These are phyloP conservation scores for Pueraria montana DNA, from an alignment of 306 rosid genomes.

Conservation along the genomic window DNA sequence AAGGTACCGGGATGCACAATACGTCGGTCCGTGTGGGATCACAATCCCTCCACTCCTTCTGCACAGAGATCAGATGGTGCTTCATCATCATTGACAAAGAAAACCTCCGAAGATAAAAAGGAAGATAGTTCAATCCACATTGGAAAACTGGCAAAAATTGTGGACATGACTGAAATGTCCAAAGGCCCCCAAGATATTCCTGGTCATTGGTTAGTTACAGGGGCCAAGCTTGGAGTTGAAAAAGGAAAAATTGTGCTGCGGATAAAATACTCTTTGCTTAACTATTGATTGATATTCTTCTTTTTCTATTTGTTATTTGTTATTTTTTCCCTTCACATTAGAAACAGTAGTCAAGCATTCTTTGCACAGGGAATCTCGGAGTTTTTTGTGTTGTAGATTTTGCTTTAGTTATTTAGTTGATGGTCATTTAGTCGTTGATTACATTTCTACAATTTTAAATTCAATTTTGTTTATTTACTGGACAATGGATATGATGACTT, in stretches of 20 bases:
- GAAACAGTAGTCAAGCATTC: slow-evolving; percentile 81
- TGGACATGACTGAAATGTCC: slow-evolving; percentile 93
- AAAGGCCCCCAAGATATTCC: slow-evolving; percentile 98
- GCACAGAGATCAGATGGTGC: slow-evolving; percentile 70
- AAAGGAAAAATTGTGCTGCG: slow-evolving; percentile 91
- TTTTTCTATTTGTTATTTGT: slow-evolving; percentile 37
- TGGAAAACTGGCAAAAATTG: slow-evolving; percentile 87
- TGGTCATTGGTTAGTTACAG: slow-evolving; percentile 99
- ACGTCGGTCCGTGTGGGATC: slow-evolving; percentile 98
- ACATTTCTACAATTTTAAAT: slow-evolving; percentile 46
- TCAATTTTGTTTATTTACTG: slow-evolving; percentile 49
- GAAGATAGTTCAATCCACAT: slow-evolving; percentile 70
- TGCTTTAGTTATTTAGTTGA: slow-evolving; percentile 53
- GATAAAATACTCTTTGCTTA: slow-evolving; percentile 87
- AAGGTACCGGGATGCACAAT: slow-evolving; percentile 97
- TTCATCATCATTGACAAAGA: slow-evolving; percentile 74
- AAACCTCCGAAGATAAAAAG: slow-evolving; percentile 75
- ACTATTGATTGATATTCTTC: slow-evolving; percentile 69
- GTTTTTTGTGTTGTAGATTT: slow-evolving; percentile 64
- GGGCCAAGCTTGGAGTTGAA: slow-evolving; percentile 98
- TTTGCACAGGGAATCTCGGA: slow-evolving; percentile 80
- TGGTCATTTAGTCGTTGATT: slow-evolving; percentile 56
- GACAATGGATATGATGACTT: slow-evolving; percentile 18
- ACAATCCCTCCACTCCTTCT: slow-evolving; percentile 70
- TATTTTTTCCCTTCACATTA: slow-evolving; percentile 47